Percentiles rank a stretch among this genome's conserved stretches.
Conservation (phyloP, 345 rosid species). For the Melastoma malabathricum region DNA sequence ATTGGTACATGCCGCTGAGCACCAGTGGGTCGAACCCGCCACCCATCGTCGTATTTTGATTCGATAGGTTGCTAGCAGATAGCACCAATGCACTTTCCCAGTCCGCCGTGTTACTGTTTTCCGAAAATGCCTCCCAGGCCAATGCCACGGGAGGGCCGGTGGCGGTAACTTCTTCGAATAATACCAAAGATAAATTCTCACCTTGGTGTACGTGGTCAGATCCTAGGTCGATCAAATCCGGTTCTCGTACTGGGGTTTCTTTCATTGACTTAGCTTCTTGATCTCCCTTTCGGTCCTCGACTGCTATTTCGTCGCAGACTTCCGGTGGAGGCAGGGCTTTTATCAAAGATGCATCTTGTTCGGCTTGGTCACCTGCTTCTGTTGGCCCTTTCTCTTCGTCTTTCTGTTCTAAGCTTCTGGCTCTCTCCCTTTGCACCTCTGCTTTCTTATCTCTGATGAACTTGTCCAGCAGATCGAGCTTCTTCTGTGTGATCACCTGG, state of each 20-base stretch:
- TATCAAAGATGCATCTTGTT: slow-evolving; percentile 32
- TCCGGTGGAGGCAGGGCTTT: slow-evolving; percentile 61
- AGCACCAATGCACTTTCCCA: slow-evolving; percentile 77
- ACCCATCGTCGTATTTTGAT: slow-evolving; percentile 19
- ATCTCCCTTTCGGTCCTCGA: slow-evolving; percentile 7
- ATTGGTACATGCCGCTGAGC: slow-evolving; percentile 54
- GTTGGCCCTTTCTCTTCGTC: slow-evolving; percentile 7
- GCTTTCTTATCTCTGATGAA: slow-evolving; percentile 44
- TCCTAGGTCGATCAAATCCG: slow-evolving; percentile 25
- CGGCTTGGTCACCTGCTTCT: slow-evolving; percentile 10
- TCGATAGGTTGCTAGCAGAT: slow-evolving; percentile 36
- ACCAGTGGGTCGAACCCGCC: slow-evolving; percentile 41
- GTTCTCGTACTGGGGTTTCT: slow-evolving; percentile 18
- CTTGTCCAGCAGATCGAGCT: slow-evolving; percentile 67
- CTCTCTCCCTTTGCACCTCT: no score
- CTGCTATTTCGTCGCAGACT: slow-evolving; percentile 11
- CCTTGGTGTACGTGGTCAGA: slow-evolving; percentile 18
- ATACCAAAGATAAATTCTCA: slow-evolving; percentile 38
- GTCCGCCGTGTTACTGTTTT: slow-evolving; percentile 30
- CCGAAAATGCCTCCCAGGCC: slow-evolving; percentile 49
- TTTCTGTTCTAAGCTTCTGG: no score
- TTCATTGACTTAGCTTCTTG: slow-evolving; percentile 12
- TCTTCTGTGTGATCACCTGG: slow-evolving; percentile 61
- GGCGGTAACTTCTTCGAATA: slow-evolving; percentile 39
- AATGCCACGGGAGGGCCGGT: slow-evolving; percentile 9